Evolutionary conservation across 495 filamentous ascomycete species (phyloP), one percentile per base, ranked within the genome.

Genomic region (Aspergillus affinis): DNA sequence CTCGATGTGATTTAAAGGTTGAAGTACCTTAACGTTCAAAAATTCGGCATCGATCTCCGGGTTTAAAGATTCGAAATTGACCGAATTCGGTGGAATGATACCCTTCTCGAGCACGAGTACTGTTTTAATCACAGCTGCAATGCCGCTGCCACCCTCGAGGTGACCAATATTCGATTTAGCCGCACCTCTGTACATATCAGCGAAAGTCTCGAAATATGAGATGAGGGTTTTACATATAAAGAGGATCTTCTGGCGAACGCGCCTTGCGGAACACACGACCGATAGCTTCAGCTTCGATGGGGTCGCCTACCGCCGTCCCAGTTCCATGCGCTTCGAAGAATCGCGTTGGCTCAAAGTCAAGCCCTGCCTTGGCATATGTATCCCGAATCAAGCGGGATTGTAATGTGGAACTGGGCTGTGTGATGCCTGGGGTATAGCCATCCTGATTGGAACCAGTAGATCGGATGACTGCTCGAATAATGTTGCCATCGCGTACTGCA

Each of bases 121-220:
- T 2, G 79, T 78, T 65, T 87, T 88, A 17, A 90, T 69, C 5
- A 89, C 41, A 4, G 81, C 81, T 0, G 85, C 86, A 44, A 88
- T 61, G 4, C 85, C 85, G 2, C 81, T 80, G 0, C 80, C 75
- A 5, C 78, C 82, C 62, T 83, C 82, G 2, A 63, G 64, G 61
- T 85, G 84, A 6, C 84, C 81, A 36, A 84, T 65, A 30, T 79
- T 77, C 8, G 75, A 74, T 59, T 84, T 84, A 20, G 84, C 66
- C 0, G 79, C 79, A 19, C 82, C 80, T 6, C 29, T 32, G 10
- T 10, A 3, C 6, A 8, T 1, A 32, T 32, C 29, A 32, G 29
- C 29, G 8, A 32, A 10, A 1, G 10, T 8, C 3, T 1, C 6
- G 6, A 2, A 32, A 32, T 32, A 10, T n/a, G 29, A 32, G 6